A percentile compares a stretch with the other conserved stretches of the same genome.
Evolutionary conservation across 805 yeast species (phyloP).

Genomic region (Yarrowia sp.): DNA sequence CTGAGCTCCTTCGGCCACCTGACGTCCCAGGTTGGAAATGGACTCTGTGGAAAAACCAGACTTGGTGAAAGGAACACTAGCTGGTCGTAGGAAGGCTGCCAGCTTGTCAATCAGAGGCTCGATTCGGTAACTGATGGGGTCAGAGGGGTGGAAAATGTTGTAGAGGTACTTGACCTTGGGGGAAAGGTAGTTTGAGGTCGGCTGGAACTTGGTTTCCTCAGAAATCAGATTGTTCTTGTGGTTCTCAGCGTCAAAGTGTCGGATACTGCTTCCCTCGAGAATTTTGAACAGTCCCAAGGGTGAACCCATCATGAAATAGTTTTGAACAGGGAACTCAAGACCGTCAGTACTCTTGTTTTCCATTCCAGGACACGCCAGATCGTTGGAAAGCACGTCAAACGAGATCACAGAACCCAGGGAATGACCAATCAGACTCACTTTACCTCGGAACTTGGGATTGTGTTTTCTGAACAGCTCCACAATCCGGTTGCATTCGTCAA

Average conservation of each 20-base stretch:
- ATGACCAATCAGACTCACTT: conserved; percentile 85
- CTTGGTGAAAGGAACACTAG: conserved; percentile 60
- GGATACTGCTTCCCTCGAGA: conserved; percentile 68
- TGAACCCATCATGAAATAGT: conserved; percentile 83
- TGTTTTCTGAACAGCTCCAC: conserved; percentile 63
- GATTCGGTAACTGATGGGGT: conserved; percentile 86
- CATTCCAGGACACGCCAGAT: conserved; percentile 49
- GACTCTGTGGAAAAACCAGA: conserved; percentile 52
- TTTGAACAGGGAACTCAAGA: conserved; percentile 74
- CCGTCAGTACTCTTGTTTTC: conserved; percentile 49
- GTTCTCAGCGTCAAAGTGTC: conserved; percentile 40
- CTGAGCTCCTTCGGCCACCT: conserved; percentile 34
- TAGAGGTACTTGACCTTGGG: conserved; percentile 64
- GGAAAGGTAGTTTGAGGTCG: conserved; percentile 13
- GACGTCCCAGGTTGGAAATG: conserved; percentile 27
- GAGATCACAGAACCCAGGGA: conserved; percentile 88
- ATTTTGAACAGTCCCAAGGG: conserved; percentile 89
- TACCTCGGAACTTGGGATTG: conserved; percentile 64
- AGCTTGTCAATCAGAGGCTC: conserved; percentile 76
- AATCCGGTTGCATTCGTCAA: conserved; percentile 66
- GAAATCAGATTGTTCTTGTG: conserved; percentile 35
- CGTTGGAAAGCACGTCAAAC: conserved; percentile 67
- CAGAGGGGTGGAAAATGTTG: conserved; percentile 88
- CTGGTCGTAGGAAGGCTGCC: conserved; percentile 61
- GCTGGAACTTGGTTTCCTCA: conserved; percentile 32